These are phyloP conservation scores for Geranomyces michiganensis DNA, from an alignment of 192 early-diverging fungal species.

Conservation along the genomic window DNA sequence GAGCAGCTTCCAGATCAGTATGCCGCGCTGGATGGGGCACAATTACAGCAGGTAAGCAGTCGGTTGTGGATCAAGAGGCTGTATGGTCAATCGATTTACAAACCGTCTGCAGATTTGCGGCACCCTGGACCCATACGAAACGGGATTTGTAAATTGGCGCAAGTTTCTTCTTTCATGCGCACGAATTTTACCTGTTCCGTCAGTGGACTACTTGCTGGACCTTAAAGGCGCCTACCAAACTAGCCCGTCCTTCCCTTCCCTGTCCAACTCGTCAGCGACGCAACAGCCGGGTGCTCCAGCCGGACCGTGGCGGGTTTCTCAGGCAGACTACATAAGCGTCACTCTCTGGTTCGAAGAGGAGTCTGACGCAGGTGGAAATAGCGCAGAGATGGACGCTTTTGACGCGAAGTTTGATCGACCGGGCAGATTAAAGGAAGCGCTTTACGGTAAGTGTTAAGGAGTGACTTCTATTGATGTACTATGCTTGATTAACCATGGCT, in stretches of 20 bases:
- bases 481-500: background rate
- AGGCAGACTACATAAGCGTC: constrained; percentile 42
- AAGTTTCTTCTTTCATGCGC: constrained; percentile 47
- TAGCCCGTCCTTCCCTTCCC: background rate
- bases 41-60: constrained; percentile 51
- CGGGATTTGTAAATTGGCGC: constrained; percentile 58
- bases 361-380: constrained; percentile 24
- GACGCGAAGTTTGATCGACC: constrained; percentile 48
- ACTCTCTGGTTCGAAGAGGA: constrained; percentile 61
- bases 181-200: constrained; percentile 47
- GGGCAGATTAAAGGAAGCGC: constrained; percentile 51
- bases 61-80: background rate
- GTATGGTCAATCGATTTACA: background rate
- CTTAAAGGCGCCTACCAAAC: background rate
- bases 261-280: background rate
- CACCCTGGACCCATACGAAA: constrained; percentile 55
- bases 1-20: constrained; percentile 56
- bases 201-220: constrained; percentile 14
- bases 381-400: constrained; percentile 6
- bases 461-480: background rate
- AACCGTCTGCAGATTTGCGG: constrained; percentile 28
- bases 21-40: constrained; percentile 36
- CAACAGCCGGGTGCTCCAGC: background rate
- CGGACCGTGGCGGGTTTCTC: constrained; percentile 25
- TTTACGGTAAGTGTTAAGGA: constrained; percentile 42